Conservation (phyloP, 768 basidiomycete species). For the Rhodotorula taiwanensis region DNA sequence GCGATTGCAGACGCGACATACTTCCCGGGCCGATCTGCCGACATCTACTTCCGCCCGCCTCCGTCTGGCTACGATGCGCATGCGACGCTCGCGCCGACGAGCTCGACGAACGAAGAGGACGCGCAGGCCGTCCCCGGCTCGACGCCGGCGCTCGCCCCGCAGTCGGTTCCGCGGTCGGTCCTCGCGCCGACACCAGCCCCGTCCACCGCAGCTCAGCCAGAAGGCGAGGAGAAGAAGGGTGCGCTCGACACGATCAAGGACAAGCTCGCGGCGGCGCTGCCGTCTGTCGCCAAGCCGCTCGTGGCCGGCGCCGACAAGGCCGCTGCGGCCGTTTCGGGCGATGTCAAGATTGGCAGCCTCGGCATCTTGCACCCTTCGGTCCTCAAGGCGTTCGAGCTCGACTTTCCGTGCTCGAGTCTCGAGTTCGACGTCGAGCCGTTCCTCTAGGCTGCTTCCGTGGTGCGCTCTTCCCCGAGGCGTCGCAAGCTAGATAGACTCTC, state of each 20-base stretch:
- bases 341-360: slow-evolving; percentile 74
- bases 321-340: slow-evolving; percentile 43
- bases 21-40: slow-evolving; percentile 91
- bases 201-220: background rate
- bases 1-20: slow-evolving; percentile 67
- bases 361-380: slow-evolving; percentile 92
- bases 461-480: background rate
- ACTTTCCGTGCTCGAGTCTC: slow-evolving; percentile 85
- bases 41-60: slow-evolving; percentile 67
- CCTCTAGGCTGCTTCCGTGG: slow-evolving; percentile 51
- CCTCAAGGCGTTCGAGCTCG: slow-evolving; percentile 84
- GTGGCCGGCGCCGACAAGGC: slow-evolving; percentile 20
- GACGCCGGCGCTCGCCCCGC: slow-evolving; percentile 35
- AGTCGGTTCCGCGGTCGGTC: slow-evolving; percentile 15
- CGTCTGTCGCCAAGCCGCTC: slow-evolving; percentile 36
- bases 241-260: slow-evolving; percentile 46
- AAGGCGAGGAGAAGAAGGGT: slow-evolving; percentile 9
- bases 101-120: slow-evolving; percentile 31
- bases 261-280: slow-evolving; percentile 51
- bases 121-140: slow-evolving; percentile 20
- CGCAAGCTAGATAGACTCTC: too few relatives aligned
- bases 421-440: slow-evolving; percentile 96
- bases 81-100: slow-evolving; percentile 36
- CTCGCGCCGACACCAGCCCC: slow-evolving; percentile 6
- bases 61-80: slow-evolving; percentile 24